phyloP scores from a whole-genome alignment of 208 protist genomes.

The Wallacemonas sp. region DNA sequence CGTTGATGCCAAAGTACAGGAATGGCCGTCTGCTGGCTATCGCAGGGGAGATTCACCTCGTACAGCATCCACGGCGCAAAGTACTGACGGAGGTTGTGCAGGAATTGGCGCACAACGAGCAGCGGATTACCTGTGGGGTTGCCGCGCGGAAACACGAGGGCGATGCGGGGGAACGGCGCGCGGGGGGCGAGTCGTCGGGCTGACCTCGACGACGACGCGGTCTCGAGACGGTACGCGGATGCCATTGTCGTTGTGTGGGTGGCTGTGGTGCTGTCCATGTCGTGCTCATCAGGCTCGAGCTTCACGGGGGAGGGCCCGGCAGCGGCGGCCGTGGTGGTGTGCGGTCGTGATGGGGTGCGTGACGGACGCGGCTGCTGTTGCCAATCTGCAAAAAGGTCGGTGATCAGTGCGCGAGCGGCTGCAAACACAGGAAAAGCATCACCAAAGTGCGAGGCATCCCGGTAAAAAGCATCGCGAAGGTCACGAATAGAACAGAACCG shows the following conservation, averaged over 20 bases:
- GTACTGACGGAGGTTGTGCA: slow-evolving; percentile 44
- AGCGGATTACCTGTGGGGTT: slow-evolving; percentile 39
- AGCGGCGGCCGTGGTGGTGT: background rate
- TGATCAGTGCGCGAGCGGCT: slow-evolving; percentile 44
- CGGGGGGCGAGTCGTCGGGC: background rate
- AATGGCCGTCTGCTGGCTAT: slow-evolving; percentile 5
- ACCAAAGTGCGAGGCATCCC: slow-evolving; percentile 42
- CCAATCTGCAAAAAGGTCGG: slow-evolving; percentile 35
- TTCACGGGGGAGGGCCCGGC: background rate
- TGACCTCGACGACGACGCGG: background rate
- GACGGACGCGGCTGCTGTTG: background rate
- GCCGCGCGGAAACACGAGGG: slow-evolving; percentile 43
- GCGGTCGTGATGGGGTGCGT: background rate
- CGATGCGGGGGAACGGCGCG: slow-evolving; percentile 36
- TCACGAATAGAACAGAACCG: slow-evolving; percentile 28
- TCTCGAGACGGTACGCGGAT: too few species aligned
- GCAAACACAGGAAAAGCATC: slow-evolving; percentile 65
- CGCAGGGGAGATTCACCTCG: slow-evolving; percentile 22
- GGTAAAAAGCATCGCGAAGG: slow-evolving; percentile 39
- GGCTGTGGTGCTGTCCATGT: too few species aligned
- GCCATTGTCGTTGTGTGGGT: too few species aligned
- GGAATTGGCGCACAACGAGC: slow-evolving; percentile 37
- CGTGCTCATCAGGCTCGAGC: background rate
- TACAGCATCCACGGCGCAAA: slow-evolving; percentile 50
- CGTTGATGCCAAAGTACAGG: slow-evolving; percentile 44